Conservation (phyloP, 129 eudicot genomes). For the Helianthus tuberosus region DNA sequence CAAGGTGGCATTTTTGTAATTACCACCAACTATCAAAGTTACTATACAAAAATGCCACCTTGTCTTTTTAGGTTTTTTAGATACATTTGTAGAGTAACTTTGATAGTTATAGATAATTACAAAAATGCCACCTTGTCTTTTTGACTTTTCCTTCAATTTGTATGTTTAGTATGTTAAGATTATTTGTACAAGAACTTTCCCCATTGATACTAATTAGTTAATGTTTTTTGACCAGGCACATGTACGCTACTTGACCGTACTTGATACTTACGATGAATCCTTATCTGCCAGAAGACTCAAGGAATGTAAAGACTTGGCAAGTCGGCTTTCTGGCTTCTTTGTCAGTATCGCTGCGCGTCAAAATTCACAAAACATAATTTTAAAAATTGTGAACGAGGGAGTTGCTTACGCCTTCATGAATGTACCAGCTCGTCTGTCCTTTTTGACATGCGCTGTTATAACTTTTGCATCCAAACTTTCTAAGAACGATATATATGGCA, state of each 20-base stretch:
- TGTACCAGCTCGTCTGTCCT: conserved; percentile 67
- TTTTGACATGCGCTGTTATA: conserved; percentile 68
- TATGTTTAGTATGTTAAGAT: no score
- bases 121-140: no score
- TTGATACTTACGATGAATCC: conserved; percentile 44
- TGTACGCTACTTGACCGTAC: conserved; percentile 51
- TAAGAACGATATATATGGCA: conserved; percentile 53
- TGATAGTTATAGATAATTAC: no score
- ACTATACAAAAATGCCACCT: no score
- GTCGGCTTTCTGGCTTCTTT: conserved; percentile 69
- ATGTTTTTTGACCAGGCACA: conserved; percentile 56
- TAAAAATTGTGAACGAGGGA: conserved; percentile 74
- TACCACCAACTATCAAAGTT: no score
- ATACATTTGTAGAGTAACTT: no score
- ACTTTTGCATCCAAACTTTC: conserved; percentile 78
- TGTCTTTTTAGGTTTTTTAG: no score
- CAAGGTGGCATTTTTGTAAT: no score
- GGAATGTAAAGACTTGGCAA: conserved; percentile 84
- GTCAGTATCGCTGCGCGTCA: conserved; percentile 69
- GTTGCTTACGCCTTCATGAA: conserved; percentile 67
- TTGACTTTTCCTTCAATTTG: no score
- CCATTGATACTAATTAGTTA: background rate
- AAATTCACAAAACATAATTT: conserved; percentile 58
- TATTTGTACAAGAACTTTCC: no score
- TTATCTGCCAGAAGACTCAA: conserved; percentile 52